Base-by-base conservation (phyloP, 2,329 filamentous ascomycete species). In the Periconia sp. region DNA sequence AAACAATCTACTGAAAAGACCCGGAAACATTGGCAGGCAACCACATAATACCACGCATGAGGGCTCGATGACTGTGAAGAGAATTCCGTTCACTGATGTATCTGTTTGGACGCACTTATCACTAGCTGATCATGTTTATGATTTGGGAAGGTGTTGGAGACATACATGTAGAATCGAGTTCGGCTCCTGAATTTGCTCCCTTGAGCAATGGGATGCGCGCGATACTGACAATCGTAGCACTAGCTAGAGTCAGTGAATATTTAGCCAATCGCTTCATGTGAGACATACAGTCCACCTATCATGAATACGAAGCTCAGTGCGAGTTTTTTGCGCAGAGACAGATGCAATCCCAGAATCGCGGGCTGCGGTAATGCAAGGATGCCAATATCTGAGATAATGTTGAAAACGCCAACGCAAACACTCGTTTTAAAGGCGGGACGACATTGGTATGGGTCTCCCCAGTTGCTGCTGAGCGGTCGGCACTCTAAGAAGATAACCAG, bases 211-310 rank as follows among this genome's bases (percentile, higher is more conserved):
- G 26, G 9, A 29, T 29, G 12, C 26, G 26, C 26, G 26, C 26
- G 9, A 29, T 29, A 10, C 26, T 29, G 9, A 29, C 26, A 29
- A 12, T 15, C 9, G 26, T 29, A 29, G 26, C 26, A 29, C 26
- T 29, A 10, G 4, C 9, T 15, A n/a, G 26, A n/a, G 26, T 29
- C 26, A 29, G 26, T 29, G 26, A 29, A 29, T 4, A 12, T 29
- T 12, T 15, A 10, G 16, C 16, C 9, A 12, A 29, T 29, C 16
- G 12, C 9, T 5, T 15, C 16, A 4, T 29, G 26, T 10, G 16
- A 15, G n/a, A 29, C 26, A 29, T 29, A 29, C 26, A 29, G 26
- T 10, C 26, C 26, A 29, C 26, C 26, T 29, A 29, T 29, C 26
- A 29, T 29, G 16, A 29, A 29, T 15, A 29, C 26, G 16, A 29